phyloP scores from a whole-genome alignment of 441 rosid species.

The Populus tomentosa region DNA sequence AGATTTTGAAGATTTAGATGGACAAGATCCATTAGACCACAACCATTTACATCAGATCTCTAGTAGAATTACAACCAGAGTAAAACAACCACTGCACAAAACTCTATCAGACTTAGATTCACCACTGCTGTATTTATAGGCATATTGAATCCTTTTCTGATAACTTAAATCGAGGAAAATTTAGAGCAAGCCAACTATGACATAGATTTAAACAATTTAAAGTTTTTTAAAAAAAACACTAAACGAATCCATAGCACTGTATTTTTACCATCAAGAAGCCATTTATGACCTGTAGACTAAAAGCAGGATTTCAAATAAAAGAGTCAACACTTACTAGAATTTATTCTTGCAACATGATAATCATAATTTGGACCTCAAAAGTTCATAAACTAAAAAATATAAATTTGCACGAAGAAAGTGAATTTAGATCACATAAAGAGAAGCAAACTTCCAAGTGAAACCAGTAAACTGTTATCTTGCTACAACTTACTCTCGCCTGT shows the following conservation, averaged over 20 bases:
- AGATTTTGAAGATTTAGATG: not conserved
- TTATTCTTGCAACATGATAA: not conserved
- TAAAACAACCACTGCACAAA: not conserved
- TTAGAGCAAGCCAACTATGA: not conserved
- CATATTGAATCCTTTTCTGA: not conserved
- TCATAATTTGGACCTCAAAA: not conserved
- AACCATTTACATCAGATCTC: not conserved
- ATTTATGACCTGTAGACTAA: no score
- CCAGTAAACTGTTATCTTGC: constrained; percentile 1
- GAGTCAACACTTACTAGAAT: not conserved
- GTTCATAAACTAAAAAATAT: not conserved
- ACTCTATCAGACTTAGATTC: not conserved
- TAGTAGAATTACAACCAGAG: not conserved
- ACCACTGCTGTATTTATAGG: not conserved
- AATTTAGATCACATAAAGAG: not conserved
- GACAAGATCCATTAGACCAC: not conserved
- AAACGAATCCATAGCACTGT: no score
- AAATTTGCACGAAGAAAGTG: not conserved
- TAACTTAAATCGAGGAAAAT: not conserved
- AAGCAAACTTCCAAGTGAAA: constrained; percentile 5
- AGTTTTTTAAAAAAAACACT: no score
- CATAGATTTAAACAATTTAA: not conserved
- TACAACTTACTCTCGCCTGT: constrained; percentile 84
- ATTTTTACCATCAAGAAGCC: no score
- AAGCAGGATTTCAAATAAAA: not conserved